phyloP scores from a whole-genome alignment of 2,329 filamentous ascomycete species.

The Venturia aucupariae region DNA sequence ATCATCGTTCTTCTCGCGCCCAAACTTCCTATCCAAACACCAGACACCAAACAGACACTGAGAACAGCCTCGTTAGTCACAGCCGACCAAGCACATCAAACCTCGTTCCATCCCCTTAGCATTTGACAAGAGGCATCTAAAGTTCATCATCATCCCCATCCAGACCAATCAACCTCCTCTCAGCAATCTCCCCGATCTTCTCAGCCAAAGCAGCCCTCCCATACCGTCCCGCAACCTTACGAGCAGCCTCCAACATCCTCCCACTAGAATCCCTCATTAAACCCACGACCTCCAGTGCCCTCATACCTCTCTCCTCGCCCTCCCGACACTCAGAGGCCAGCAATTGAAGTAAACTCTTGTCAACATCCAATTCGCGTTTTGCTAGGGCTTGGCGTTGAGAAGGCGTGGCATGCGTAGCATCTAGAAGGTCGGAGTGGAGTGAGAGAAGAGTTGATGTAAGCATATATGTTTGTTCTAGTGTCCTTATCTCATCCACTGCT shows the following conservation, averaged over 20 bases:
- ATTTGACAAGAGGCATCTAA: too few species aligned
- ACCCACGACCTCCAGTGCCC: slow-evolving; percentile 79
- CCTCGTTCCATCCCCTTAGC: too few species aligned
- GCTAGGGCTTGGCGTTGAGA: slow-evolving; percentile 59
- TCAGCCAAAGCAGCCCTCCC: slow-evolving; percentile 69
- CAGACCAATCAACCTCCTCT: slow-evolving; percentile 54
- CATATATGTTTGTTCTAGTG: slow-evolving; percentile 74
- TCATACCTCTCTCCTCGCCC: slow-evolving; percentile 89
- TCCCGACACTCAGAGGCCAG: slow-evolving; percentile 84
- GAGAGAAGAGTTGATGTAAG: slow-evolving; percentile 62
- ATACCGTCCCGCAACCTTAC: slow-evolving; percentile 82
- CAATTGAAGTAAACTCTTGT: slow-evolving; percentile 84
- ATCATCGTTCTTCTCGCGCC: neutral
- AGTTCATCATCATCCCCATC: slow-evolving; percentile 41
- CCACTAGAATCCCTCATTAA: slow-evolving; percentile 78
- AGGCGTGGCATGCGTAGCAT: slow-evolving; percentile 51
- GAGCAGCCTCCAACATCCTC: slow-evolving; percentile 83
- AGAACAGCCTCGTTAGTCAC: too few species aligned
- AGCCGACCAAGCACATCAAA: too few species aligned
- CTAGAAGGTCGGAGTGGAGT: slow-evolving; percentile 65
- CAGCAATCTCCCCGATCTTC: slow-evolving; percentile 82
- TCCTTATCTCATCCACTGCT: slow-evolving; percentile 42
- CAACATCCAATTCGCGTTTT: slow-evolving; percentile 70
- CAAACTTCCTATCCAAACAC: neutral
- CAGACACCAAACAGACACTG: too few species aligned